These are phyloP conservation scores for Sergeia podlipaevii DNA, from an alignment of 208 protist genomes.

Conservation along the genomic window DNA sequence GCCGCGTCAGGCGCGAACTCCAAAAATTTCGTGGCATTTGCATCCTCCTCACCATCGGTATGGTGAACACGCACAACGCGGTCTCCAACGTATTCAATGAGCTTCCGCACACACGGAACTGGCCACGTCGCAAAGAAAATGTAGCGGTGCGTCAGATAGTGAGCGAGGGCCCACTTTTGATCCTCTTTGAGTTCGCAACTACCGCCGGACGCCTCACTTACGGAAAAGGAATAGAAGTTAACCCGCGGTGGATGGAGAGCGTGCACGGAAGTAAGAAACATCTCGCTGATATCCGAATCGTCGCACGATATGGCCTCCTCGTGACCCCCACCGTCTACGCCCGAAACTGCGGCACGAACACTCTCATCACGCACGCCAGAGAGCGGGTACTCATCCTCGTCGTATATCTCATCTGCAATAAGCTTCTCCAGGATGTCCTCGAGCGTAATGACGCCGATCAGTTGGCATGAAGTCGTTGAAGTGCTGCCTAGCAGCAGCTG, in stretches of 20 bases:
- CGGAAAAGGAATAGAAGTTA: constrained; percentile 75
- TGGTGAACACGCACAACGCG: constrained; percentile 21
- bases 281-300: background rate
- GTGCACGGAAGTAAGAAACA: constrained; percentile 2
- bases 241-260: constrained; percentile 27
- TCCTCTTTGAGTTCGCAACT: constrained; percentile 31
- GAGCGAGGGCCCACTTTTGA: constrained; percentile 61
- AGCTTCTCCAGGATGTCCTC: constrained; percentile 80
- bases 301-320: constrained; percentile 9
- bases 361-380: background rate
- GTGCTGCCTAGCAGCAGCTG: too few relatives aligned
- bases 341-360: background rate
- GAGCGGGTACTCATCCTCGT: constrained; percentile 59
- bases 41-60: background rate
- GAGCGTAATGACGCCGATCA: constrained; percentile 68
- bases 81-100: constrained; percentile 58
- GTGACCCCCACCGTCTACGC: background rate
- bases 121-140: constrained; percentile 64
- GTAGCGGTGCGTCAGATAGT: constrained; percentile 51
- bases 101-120: constrained; percentile 40
- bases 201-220: constrained; percentile 1
- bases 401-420: constrained; percentile 70
- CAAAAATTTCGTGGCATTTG: background rate
- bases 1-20: background rate
- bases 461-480: too few relatives aligned